These are phyloP conservation scores for Ceratocystiopsis sp. DNA, from an alignment of 2,329 filamentous ascomycete genomes.

Conservation along the genomic window DNA sequence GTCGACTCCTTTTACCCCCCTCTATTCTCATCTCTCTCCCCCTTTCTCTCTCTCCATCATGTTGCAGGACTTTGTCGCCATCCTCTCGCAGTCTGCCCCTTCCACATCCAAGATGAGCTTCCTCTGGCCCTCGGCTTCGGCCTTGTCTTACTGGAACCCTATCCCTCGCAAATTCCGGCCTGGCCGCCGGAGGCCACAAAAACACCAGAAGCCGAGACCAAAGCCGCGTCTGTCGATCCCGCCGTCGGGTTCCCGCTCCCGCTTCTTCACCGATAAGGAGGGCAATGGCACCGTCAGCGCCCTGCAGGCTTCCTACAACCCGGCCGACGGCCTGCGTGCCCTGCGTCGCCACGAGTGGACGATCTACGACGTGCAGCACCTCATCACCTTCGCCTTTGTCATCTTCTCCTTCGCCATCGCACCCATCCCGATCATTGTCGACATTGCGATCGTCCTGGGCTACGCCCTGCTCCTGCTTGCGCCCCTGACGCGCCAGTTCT, in stretches of 20 bases:
- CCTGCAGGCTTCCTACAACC: conserved; percentile 69
- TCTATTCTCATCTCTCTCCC: background rate
- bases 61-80: conserved; percentile 11
- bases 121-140: conserved; percentile 13
- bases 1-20: background rate
- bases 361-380: conserved; percentile 70
- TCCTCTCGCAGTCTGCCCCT: conserved; percentile 13
- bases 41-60: conserved; percentile 6
- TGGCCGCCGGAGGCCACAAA: conserved; percentile 4
- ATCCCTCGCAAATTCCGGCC: conserved; percentile 17
- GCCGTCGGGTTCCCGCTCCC: conserved; percentile 8
- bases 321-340: conserved; percentile 57
- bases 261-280: background rate
- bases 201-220: background rate
- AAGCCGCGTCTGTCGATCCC: conserved; percentile 5
- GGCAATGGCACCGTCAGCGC: conserved; percentile 45
- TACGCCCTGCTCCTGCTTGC: conserved; percentile 57
- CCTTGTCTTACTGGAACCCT: conserved; percentile 15
- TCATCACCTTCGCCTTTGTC: conserved; percentile 53
- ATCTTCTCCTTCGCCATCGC: conserved; percentile 76
- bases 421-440: conserved; percentile 61
- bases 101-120: conserved; percentile 15
- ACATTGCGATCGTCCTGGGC: conserved; percentile 52
- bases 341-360: conserved; percentile 68
- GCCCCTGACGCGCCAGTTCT: conserved; percentile 78